phyloP scores from a whole-genome alignment of 345 rosid species.

The Passiflora organensis region DNA sequence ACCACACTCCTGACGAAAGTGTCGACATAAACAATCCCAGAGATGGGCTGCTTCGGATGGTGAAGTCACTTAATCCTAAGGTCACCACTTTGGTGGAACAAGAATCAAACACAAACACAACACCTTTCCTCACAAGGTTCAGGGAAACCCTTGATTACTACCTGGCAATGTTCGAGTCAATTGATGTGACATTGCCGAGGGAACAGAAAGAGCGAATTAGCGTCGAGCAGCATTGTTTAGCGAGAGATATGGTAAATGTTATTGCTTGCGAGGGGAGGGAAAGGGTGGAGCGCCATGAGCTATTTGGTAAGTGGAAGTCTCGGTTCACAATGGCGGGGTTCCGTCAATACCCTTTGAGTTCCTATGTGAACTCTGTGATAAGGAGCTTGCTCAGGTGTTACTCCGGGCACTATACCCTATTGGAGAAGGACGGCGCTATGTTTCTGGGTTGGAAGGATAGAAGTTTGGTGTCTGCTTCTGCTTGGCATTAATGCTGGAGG shows the following conservation, averaged over 20 bases:
- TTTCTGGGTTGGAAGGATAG: slow-evolving; percentile 65
- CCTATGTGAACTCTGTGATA: slow-evolving; percentile 51
- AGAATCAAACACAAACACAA: slow-evolving; percentile 72
- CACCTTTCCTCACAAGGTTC: slow-evolving; percentile 59
- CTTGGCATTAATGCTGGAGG: slow-evolving; percentile 42
- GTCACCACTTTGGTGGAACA: slow-evolving; percentile 65
- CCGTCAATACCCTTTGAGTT: slow-evolving; percentile 44
- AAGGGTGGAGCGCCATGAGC: slow-evolving; percentile 54
- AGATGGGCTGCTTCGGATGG: slow-evolving; percentile 62
- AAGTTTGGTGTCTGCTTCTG: slow-evolving; percentile 59
- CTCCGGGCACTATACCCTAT: slow-evolving; percentile 46
- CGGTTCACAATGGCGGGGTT: slow-evolving; percentile 74
- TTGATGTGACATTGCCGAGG: slow-evolving; percentile 49
- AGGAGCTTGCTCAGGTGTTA: slow-evolving; percentile 40
- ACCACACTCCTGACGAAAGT: slow-evolving; percentile 70
- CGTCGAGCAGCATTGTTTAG: slow-evolving; percentile 62
- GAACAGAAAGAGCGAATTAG: slow-evolving; percentile 43
- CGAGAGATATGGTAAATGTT: slow-evolving; percentile 60
- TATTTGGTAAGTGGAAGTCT: slow-evolving; percentile 78
- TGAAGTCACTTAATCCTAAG: slow-evolving; percentile 60
- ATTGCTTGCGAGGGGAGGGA: slow-evolving; percentile 69
- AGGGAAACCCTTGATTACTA: slow-evolving; percentile 56
- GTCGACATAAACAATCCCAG: slow-evolving; percentile 63
- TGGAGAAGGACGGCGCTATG: slow-evolving; percentile 65
- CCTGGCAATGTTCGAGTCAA: slow-evolving; percentile 63